phyloP scores from a whole-genome alignment of 75 land plant genomes.

The Selaginella moellendorffii region DNA sequence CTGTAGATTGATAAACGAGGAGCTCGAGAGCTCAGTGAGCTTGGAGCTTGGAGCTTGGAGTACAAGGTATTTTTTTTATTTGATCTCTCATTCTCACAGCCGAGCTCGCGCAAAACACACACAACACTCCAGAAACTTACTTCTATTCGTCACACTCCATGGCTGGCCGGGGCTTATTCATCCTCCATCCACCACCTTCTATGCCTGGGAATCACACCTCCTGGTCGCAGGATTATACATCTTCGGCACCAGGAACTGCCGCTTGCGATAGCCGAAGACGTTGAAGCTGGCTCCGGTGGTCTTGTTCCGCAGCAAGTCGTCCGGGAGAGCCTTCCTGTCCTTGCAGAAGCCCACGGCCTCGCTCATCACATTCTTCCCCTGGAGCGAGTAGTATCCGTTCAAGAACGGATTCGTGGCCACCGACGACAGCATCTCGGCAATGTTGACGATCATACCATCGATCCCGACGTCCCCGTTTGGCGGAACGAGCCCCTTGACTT shows the following conservation, averaged over 20 bases:
- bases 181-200: neutral
- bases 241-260: neutral
- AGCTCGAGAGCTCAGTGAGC: neutral
- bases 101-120: no score
- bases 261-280: neutral
- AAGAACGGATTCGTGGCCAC: neutral
- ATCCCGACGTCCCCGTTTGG: neutral
- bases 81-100: no score
- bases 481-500: neutral
- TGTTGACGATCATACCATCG: neutral
- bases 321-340: neutral
- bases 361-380: neutral
- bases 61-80: neutral
- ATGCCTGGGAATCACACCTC: neutral
- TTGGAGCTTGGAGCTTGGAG: neutral
- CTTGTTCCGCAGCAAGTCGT: neutral
- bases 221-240: neutral
- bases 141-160: no score
- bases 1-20: neutral
- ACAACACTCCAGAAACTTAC: no score
- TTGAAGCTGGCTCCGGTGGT: neutral
- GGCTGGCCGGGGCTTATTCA: no score
- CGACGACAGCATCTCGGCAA: neutral
- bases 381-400: neutral
- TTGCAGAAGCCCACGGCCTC: neutral